Conservation (phyloP, 352 stramenopile species). For the Globisporangium paroecandrum region DNA sequence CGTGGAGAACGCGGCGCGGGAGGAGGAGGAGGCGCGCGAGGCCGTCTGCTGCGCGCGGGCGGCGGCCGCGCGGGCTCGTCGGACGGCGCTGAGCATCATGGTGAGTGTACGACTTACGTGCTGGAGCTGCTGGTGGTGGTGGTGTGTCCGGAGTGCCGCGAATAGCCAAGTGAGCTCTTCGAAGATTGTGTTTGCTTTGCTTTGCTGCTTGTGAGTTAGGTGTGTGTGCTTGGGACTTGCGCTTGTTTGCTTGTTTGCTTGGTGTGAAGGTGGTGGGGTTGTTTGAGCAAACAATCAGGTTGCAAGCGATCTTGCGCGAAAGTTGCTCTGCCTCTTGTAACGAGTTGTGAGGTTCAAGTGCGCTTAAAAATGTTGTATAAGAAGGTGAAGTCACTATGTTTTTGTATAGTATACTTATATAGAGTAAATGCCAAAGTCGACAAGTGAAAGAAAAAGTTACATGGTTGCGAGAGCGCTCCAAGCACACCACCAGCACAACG, state of each 20-base stretch:
- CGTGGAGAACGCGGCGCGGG: conserved; percentile 3
- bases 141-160: neutral
- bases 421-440: neutral
- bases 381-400: too few species aligned
- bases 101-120: too few species aligned
- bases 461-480: neutral
- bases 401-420: too few species aligned
- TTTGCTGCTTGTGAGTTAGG: neutral
- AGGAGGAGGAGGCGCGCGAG: neutral
- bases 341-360: neutral
- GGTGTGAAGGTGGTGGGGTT: neutral
- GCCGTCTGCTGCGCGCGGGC: neutral
- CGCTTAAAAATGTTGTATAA: too few species aligned
- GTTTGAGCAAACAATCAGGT: conserved; percentile 13
- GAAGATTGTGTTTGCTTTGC: neutral
- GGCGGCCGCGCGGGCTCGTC: conserved; percentile 8
- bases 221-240: neutral
- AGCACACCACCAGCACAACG: conserved; percentile 15
- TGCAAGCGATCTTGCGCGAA: conserved; percentile 2
- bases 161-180: conserved; percentile 14
- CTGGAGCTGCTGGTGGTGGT: neutral
- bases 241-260: conserved; percentile 1
- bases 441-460: neutral
- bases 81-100: conserved; percentile 18
- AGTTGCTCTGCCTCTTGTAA: neutral